phyloP scores from a whole-genome alignment of 2,329 filamentous ascomycete species.

The Epichloe bromicola region DNA sequence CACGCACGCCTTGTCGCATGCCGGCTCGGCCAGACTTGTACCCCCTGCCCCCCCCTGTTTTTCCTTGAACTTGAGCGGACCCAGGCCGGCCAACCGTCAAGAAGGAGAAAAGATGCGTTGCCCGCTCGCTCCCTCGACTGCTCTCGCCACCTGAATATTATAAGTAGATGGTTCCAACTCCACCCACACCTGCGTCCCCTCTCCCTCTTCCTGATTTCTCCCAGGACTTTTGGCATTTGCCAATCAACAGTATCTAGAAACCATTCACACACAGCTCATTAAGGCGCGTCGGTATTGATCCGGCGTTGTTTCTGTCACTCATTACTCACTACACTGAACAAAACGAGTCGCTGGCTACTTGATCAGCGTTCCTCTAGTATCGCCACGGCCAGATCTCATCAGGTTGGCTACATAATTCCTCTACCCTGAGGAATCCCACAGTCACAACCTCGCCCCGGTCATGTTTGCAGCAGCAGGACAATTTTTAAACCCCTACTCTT shows the following conservation, averaged over 20 bases:
- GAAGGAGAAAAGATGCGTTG: background rate
- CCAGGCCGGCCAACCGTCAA: background rate
- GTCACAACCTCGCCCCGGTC: constrained; percentile 21
- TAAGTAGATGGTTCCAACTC: constrained; percentile 19
- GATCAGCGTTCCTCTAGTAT: constrained; percentile 16
- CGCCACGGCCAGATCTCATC: constrained; percentile 15
- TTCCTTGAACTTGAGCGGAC: background rate
- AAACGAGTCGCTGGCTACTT: constrained; percentile 13
- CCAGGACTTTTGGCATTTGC: constrained; percentile 26
- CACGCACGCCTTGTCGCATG: constrained; percentile 11
- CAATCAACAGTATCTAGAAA: constrained; percentile 17
- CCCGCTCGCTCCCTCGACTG: background rate
- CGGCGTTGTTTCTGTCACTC: constrained; percentile 16
- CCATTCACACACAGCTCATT: constrained; percentile 6
- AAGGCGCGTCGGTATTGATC: constrained; percentile 12
- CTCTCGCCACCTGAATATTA: constrained; percentile 2
- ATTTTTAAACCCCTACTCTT: constrained; percentile 40
- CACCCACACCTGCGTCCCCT: constrained; percentile 13
- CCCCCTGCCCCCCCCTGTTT: constrained; percentile 3
- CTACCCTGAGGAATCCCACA: constrained; percentile 18
- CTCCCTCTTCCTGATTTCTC: constrained; percentile 11
- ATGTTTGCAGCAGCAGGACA: constrained; percentile 46
- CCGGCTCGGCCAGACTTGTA: constrained; percentile 9
- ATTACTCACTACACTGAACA: constrained; percentile 5
- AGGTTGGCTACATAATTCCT: constrained; percentile 19